Conservation (phyloP, 345 rosid genomes). For the Euphorbia peplus region DNA sequence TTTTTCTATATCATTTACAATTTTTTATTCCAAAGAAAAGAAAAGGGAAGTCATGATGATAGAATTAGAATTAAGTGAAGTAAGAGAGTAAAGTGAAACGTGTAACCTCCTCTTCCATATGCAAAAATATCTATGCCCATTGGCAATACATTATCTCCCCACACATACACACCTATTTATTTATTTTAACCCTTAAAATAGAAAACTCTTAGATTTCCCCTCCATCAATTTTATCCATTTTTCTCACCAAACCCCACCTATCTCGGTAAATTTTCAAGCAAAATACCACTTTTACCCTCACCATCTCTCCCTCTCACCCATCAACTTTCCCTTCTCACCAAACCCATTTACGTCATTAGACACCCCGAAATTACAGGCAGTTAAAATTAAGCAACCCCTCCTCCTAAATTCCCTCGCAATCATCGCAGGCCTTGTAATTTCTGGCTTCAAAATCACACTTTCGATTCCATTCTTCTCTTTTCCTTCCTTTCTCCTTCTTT, state of each 20-base stretch:
- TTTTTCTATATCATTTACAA: too few relatives aligned
- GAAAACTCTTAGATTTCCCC: not conserved
- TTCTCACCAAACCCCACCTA: not conserved
- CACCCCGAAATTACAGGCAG: not conserved
- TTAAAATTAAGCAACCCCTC: not conserved
- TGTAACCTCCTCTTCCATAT: not conserved
- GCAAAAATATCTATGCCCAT: not conserved
- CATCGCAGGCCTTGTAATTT: not conserved
- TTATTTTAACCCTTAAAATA: not conserved
- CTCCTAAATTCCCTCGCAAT: constrained; percentile 12
- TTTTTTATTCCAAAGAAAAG: not conserved
- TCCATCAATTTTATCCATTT: not conserved
- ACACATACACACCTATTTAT: not conserved
- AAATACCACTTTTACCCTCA: not conserved
- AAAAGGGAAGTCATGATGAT: not conserved
- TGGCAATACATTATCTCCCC: not conserved
- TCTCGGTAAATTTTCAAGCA: not conserved
- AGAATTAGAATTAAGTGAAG: not conserved
- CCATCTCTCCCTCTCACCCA: too few relatives aligned
- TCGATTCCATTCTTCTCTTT: not conserved
- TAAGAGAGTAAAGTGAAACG: not conserved
- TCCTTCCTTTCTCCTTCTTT: not conserved
- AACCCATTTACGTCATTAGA: constrained; percentile 1
- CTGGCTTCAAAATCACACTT: not conserved
- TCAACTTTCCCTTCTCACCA: not conserved